These are phyloP conservation scores for Globisporangium takayamanum DNA, from an alignment of 352 stramenopile species.

Conservation along the genomic window DNA sequence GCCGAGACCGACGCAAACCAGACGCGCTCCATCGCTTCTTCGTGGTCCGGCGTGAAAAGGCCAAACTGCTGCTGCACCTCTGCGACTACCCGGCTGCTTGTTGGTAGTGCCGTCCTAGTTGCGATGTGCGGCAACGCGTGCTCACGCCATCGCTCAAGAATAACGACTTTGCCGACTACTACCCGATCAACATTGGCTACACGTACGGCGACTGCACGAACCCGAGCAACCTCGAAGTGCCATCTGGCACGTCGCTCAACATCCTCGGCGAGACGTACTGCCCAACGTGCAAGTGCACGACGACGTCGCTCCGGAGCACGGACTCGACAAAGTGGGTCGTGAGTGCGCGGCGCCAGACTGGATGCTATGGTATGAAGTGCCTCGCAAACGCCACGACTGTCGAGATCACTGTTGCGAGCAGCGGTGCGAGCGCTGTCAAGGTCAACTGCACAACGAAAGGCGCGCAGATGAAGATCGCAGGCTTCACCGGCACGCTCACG, in stretches of 20 bases:
- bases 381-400: constrained; percentile 22
- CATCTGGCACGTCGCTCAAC: constrained; percentile 49
- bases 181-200: constrained; percentile 70
- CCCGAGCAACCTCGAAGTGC: constrained; percentile 40
- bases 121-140: no score
- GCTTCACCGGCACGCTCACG: constrained; percentile 47
- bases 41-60: no score
- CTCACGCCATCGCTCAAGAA: no score
- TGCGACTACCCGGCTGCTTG: no score
- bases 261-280: constrained; percentile 77
- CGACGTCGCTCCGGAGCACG: constrained; percentile 50
- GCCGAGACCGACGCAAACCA: no score
- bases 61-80: no score
- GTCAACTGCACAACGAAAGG: constrained; percentile 43
- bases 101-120: no score
- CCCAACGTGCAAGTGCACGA: constrained; percentile 62
- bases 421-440: constrained; percentile 10
- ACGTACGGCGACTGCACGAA: constrained; percentile 59
- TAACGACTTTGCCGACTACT: constrained; percentile 72
- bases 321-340: constrained; percentile 59
- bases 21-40: no score
- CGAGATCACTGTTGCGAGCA: constrained; percentile 32
- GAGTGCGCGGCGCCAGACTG: constrained; percentile 48
- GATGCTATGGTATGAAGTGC: constrained; percentile 76
- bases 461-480: constrained; percentile 24